Percentiles rank a stretch among this genome's conserved stretches.
phyloP scores from a whole-genome alignment of 805 yeast species.

The Blastobotrys chiropterorum region DNA sequence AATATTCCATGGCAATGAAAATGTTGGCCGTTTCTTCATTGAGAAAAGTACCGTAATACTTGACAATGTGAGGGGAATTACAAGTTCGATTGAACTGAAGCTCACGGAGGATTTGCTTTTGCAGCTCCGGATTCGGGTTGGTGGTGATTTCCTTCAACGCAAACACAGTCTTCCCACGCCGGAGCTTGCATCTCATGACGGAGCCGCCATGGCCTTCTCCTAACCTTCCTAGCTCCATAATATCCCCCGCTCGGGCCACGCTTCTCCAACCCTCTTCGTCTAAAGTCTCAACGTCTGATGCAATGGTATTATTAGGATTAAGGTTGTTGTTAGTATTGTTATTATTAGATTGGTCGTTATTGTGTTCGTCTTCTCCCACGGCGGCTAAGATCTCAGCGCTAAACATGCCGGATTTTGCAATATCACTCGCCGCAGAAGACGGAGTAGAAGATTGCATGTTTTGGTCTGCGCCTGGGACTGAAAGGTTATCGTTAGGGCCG shows the following conservation, averaged over 20 bases:
- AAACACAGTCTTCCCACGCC: conserved; percentile 56
- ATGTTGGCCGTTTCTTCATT: conserved; percentile 72
- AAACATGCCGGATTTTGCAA: conserved; percentile 15
- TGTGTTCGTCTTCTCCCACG: conserved; percentile 13
- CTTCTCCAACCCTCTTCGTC: conserved; percentile 72
- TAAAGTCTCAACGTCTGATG: conserved; percentile 35
- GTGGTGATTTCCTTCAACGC: conserved; percentile 75
- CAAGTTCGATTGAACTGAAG: conserved; percentile 82
- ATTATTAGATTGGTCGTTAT: conserved; percentile 1
- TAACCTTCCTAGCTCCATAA: conserved; percentile 59
- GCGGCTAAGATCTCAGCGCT: conserved; percentile 24
- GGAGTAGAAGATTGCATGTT: conserved; percentile 6
- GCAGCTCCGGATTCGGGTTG: conserved; percentile 78
- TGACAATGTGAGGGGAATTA: conserved; percentile 76
- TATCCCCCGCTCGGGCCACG: conserved; percentile 51
- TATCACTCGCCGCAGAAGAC: conserved; percentile 10
- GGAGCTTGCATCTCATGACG: conserved; percentile 70
- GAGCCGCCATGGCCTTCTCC: conserved; percentile 97
- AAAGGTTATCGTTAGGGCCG: background rate
- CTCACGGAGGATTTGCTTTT: conserved; percentile 86
- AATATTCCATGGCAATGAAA: conserved; percentile 93
- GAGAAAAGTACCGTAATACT: conserved; percentile 87
- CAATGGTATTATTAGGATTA: background rate
- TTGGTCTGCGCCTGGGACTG: background rate
- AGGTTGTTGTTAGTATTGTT: background rate